phyloP scores from a whole-genome alignment of 2,329 filamentous ascomycete species.

The Alternaria ventricosa region DNA sequence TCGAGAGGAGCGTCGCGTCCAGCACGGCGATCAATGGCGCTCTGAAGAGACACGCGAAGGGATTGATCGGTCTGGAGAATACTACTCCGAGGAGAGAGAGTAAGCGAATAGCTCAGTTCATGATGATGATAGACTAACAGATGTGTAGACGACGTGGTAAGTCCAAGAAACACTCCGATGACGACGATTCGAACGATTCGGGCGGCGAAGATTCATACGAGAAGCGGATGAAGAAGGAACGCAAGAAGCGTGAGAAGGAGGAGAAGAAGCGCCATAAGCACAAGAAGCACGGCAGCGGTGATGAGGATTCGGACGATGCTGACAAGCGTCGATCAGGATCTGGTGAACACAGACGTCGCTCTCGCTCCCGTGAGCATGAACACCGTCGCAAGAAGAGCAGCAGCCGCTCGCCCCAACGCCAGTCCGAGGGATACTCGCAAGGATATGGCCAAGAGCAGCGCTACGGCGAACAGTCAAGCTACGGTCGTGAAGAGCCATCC shows the following conservation, averaged over 20 bases:
- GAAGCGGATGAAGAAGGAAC: constrained; percentile 27
- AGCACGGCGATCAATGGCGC: constrained; percentile 51
- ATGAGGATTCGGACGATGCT: constrained; percentile 23
- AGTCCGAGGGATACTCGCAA: constrained; percentile 26
- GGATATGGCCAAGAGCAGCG: constrained; percentile 33
- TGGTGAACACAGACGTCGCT: constrained; percentile 18
- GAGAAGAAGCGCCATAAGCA: constrained; percentile 24
- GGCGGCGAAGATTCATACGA: constrained; percentile 39
- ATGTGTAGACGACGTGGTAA: constrained; percentile 41
- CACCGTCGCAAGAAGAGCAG: constrained; percentile 26
- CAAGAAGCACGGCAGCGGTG: constrained; percentile 20
- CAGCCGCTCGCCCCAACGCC: constrained; percentile 30
- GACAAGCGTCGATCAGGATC: constrained; percentile 30
- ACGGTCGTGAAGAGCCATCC: neutral
- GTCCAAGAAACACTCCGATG: constrained; percentile 51
- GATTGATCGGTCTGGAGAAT: constrained; percentile 46
- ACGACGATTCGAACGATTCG: constrained; percentile 37
- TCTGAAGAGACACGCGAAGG: constrained; percentile 47
- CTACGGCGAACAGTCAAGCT: constrained; percentile 25
- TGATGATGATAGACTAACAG: constrained; percentile 14
- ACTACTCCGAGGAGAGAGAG: constrained; percentile 52
- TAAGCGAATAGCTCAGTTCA: constrained; percentile 22
- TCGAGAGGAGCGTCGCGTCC: constrained; percentile 62
- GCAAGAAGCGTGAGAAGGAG: constrained; percentile 30
- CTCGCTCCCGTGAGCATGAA: constrained; percentile 23